These are phyloP conservation scores for Claviceps citrina DNA, from an alignment of 2,329 filamentous ascomycete species.

Conservation along the genomic window DNA sequence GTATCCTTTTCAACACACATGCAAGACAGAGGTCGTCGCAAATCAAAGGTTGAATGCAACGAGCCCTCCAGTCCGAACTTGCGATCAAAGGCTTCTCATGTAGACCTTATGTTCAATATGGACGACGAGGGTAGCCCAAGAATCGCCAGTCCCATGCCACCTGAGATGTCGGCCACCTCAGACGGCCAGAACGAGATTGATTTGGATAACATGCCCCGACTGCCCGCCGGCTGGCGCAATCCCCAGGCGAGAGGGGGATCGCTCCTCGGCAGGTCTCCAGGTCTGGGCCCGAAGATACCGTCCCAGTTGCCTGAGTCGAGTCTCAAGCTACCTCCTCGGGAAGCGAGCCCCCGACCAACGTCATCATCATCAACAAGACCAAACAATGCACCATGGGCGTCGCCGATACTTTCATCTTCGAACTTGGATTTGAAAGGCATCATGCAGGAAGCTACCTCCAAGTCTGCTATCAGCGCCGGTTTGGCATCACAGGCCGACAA, in stretches of 20 bases:
- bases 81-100: constrained; percentile 49
- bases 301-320: neutral
- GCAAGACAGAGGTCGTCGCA: constrained; percentile 30
- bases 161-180: constrained; percentile 8
- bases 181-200: constrained; percentile 12
- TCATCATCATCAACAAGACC: constrained; percentile 6
- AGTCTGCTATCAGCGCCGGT: constrained; percentile 38
- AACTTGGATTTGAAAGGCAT: constrained; percentile 66
- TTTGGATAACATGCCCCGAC: constrained; percentile 14
- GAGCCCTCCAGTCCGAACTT: constrained; percentile 51
- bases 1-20: constrained; percentile 24
- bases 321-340: neutral
- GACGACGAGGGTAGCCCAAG: constrained; percentile 51
- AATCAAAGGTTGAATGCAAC: constrained; percentile 31
- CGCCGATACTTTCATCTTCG: constrained; percentile 34
- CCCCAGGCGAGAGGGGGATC: constrained; percentile 2
- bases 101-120: constrained; percentile 87
- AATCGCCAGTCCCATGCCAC: constrained; percentile 16
- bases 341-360: neutral
- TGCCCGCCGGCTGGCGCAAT: constrained; percentile 17
- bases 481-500: constrained; percentile 35
- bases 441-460: constrained; percentile 43
- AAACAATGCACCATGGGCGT: constrained; percentile 32
- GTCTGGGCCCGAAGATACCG: neutral
- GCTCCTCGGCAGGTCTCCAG: neutral